phyloP scores from a whole-genome alignment of 2,329 filamentous ascomycete species.

The Penicillium sp. region DNA sequence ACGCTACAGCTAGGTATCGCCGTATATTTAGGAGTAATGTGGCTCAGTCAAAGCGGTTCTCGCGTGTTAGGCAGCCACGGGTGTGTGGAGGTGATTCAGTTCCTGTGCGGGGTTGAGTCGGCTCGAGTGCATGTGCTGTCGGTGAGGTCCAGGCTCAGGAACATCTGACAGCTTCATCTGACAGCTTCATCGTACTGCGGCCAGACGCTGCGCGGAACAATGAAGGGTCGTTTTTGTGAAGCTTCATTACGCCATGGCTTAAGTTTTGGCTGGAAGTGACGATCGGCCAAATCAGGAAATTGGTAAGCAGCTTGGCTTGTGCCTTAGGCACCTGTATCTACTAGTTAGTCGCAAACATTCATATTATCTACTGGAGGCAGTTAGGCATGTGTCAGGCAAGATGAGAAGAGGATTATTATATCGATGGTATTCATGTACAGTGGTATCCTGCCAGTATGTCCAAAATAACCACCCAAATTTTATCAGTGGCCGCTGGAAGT shows the following conservation, averaged over 20 bases:
- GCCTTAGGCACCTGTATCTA: slow-evolving; percentile 3
- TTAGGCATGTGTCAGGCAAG: background rate
- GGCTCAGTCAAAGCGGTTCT: background rate
- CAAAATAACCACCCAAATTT: slow-evolving; percentile 8
- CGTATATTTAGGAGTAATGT: background rate
- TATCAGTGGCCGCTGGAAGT: background rate
- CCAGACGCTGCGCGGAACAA: background rate
- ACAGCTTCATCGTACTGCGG: slow-evolving; percentile 16
- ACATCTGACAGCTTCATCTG: slow-evolving; percentile 14
- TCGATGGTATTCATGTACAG: slow-evolving; percentile 9
- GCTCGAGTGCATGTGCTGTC: background rate
- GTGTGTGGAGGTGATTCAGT: slow-evolving; percentile 1
- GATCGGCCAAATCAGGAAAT: slow-evolving; percentile 24
- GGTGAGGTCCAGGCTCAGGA: slow-evolving; percentile 2
- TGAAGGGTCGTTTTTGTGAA: background rate
- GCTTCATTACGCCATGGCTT: background rate
- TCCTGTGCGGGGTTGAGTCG: background rate
- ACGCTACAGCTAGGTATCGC: background rate
- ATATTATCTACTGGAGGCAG: too few relatives aligned
- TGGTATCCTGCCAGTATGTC: slow-evolving; percentile 12
- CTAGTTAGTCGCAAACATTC: background rate
- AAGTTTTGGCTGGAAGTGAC: slow-evolving; percentile 6
- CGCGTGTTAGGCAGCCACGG: slow-evolving; percentile 9
- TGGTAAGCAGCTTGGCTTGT: slow-evolving; percentile 16
- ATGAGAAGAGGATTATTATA: slow-evolving; percentile 36